Percentiles rank a stretch among this genome's conserved stretches.
Conservation (phyloP, 140 eudicot genomes). For the Bidens hawaiensis region DNA sequence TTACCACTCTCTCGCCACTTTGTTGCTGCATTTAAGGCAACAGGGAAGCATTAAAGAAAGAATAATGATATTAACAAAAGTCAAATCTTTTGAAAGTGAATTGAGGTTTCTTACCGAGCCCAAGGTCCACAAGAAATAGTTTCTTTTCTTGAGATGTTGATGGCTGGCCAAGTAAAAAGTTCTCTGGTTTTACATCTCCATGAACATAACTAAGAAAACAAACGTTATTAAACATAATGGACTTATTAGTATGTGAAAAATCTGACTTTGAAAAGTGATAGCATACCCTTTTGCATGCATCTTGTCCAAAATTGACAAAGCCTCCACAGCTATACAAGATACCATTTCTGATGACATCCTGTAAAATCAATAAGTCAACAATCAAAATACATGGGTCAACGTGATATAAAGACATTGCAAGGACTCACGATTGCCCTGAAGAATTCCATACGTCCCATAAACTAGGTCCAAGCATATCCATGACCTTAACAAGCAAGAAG, state of each 20-base stretch:
- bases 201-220: constrained; percentile 69
- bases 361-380: constrained; percentile 26
- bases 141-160: constrained; percentile 87
- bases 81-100: background rate
- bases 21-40: constrained; percentile 52
- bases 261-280: background rate
- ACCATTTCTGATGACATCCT: constrained; percentile 99
- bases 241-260: background rate
- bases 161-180: constrained; percentile 93
- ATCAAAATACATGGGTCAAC: background rate
- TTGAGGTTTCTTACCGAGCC: constrained; percentile 55
- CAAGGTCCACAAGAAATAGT: constrained; percentile 89
- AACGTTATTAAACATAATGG: background rate
- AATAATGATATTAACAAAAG: background rate
- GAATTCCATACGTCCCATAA: constrained; percentile 99
- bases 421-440: constrained; percentile 76
- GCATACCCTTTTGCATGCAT: constrained; percentile 90
- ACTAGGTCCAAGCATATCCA: constrained; percentile 99
- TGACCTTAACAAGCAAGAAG: constrained; percentile 52
- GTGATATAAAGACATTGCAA: background rate
- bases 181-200: constrained; percentile 99
- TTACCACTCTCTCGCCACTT: constrained; percentile 77
- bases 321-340: constrained; percentile 92
- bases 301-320: constrained; percentile 91
- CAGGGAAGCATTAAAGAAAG: constrained; percentile 10